These are phyloP conservation scores for Luffa aegyptiaca DNA, from an alignment of 306 rosid genomes.

Conservation along the genomic window DNA sequence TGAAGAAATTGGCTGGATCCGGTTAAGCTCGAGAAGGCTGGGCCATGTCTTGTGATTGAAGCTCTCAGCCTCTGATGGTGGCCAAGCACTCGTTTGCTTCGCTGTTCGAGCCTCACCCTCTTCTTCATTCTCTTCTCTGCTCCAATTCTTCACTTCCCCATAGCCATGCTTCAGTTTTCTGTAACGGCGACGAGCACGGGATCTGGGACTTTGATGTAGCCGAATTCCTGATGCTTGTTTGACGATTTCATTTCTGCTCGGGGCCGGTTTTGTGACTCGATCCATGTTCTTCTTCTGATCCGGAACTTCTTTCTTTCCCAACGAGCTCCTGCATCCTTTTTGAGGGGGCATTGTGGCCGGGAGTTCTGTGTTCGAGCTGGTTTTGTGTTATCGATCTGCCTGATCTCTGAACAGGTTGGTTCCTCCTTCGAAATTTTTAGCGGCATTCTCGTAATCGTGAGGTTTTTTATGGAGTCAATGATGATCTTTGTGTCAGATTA, in stretches of 20 bases:
- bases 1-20: constrained; percentile 8
- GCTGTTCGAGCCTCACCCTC: neutral
- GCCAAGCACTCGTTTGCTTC: constrained; percentile 3
- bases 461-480: neutral
- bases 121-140: neutral
- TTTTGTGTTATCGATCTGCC: constrained; percentile 17
- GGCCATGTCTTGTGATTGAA: constrained; percentile 1
- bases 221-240: constrained; percentile 14
- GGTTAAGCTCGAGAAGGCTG: constrained; percentile 3
- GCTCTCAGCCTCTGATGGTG: neutral
- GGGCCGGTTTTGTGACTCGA: constrained; percentile 25
- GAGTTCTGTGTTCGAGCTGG: neutral
- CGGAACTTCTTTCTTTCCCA: constrained; percentile 12
- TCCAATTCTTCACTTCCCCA: neutral
- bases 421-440: constrained; percentile 4
- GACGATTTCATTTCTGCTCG: constrained; percentile 1
- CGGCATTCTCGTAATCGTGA: neutral
- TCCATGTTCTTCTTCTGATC: constrained; percentile 23
- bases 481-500: neutral
- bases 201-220: neutral
- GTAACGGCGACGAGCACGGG: constrained; percentile 2
- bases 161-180: constrained; percentile 8
- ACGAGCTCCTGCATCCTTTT: neutral
- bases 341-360: neutral
- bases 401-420: constrained; percentile 24